Base-by-base conservation (phyloP, 768 basidiomycete genomes). In the Austroboletus eburneus region DNA sequence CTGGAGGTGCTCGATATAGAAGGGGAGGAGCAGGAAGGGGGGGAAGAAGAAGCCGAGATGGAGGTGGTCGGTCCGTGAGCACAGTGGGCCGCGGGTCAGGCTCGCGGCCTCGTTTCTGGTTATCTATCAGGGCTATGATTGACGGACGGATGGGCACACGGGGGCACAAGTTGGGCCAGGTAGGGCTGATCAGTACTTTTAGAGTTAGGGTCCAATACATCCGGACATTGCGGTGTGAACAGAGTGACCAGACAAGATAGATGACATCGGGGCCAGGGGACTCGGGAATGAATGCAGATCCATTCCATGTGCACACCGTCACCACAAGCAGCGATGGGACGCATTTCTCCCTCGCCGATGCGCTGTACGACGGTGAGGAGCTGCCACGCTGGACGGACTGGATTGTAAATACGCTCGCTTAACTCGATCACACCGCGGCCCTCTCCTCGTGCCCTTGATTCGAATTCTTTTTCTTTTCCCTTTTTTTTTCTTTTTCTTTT, bases 1-100 rank as follows among this genome's bases (percentile, higher is more conserved):
- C 61, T 91, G 74, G 85, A 91, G 69, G 74, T 83, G 37, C 70
- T 89, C 57, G 88, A 91, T 72, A 72, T 91, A 69, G 88, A 87
- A 71, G 83, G 75, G 45, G 81, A 81, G 52, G 66, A 64, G 37
- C 61, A 61, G 62, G 77, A 75, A 61, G 72, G 14, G 30, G 30
- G 14, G 13, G 30, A 32, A 32, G 30, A 67, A 35, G 70, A 67
- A 35, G 46, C 18, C 18, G 64, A 57, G 50, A 54, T 61, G 58
- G 64, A 60, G 48, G 51, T 46, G 43, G 55, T 52, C 46, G 61
- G 50, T 49, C 25, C 51, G 43, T 57, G 46, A 56, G 41, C 47
- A 51, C 50, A 24, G 57, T 52, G 52, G 55, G 36, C 51, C 60
- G 55, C 52, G 52, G 30, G 49, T 54, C 46, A 49, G 40, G 33